Conservation (phyloP, 2,329 filamentous ascomycete species). For the Setomelanomma holmii region DNA sequence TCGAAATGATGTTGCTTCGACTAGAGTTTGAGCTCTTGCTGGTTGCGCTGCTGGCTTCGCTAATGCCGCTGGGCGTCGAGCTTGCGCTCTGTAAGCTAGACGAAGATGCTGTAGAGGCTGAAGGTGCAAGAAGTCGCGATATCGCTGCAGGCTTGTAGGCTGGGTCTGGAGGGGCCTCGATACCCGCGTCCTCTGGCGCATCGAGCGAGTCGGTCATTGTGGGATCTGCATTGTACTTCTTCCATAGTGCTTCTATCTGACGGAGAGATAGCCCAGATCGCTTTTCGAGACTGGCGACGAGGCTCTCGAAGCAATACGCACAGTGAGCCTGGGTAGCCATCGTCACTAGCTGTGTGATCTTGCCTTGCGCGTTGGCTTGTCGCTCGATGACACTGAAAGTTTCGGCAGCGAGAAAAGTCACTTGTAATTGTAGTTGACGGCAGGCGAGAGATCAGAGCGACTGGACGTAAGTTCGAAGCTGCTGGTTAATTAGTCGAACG, state of each 20-base stretch:
- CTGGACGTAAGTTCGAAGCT: background rate
- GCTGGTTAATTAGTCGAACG: background rate
- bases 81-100: conserved; percentile 57
- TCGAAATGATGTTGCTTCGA: conserved; percentile 44
- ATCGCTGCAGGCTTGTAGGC: conserved; percentile 52
- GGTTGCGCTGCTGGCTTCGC: conserved; percentile 55
- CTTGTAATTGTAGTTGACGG: background rate
- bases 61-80: conserved; percentile 55
- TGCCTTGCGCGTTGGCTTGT: background rate
- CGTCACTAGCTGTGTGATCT: background rate
- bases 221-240: conserved; percentile 54
- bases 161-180: conserved; percentile 36
- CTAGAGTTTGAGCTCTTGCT: conserved; percentile 39
- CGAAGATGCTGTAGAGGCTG: conserved; percentile 52
- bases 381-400: background rate
- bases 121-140: conserved; percentile 52
- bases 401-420: no score
- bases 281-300: conserved; percentile 76
- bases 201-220: conserved; percentile 39
- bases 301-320: conserved; percentile 89
- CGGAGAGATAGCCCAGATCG: conserved; percentile 71
- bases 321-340: conserved; percentile 92
- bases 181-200: conserved; percentile 20
- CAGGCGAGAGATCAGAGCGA: background rate
- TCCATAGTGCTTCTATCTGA: conserved; percentile 74